Evolutionary conservation across 371 early-diverging fungal species (phyloP), one percentile per base, ranked within the genome.

Genomic region (Vairimorpha necatrix): DNA sequence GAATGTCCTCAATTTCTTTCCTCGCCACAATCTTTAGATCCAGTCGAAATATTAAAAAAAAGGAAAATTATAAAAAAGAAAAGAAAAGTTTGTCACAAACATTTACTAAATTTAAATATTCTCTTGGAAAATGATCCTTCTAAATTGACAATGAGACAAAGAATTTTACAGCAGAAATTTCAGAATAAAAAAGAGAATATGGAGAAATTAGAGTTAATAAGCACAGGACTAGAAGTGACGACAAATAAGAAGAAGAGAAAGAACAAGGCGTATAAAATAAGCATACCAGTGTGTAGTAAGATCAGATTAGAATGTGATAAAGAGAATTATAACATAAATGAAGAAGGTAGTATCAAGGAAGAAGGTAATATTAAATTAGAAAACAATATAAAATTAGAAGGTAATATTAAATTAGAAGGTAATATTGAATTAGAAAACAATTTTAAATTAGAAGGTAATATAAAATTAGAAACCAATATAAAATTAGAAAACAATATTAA

Each of bases 11-110:
- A 26, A 32, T 60, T 60, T 60, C 22, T 60, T 3, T 60, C 60
- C 6, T 60, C 60, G 16, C 60, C 60, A 60, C 60, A 33, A 26
- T 60, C 60, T 60, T 60, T 28, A 18, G 60, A 60, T 32, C 3
- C 32, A 9, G 20, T 60, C 11, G 60, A 60, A 33, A 6, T 30
- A 33, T 30, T 22, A 6, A 33, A 60, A 26, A 60, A 26, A 9
- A n/a, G n/a, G n/a, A 6, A 60, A 60, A 33, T n/a, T 30, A 60
- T 6, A 60, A 2, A 6, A 11, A 60, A 60, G 32, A 60, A 60
- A 33, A 6, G 34, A 30, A 60, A 60, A 33, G 32, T 33, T 28
- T 26, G 26, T 7, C 28, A 33, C 32, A 60, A 60, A 30, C 28
- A 60, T 32, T 33, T 60, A 30, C 22, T 60, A 3, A 60, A 14